Base-by-base conservation (phyloP, 768 basidiomycete species). In the Melanogaster broomeanus region DNA sequence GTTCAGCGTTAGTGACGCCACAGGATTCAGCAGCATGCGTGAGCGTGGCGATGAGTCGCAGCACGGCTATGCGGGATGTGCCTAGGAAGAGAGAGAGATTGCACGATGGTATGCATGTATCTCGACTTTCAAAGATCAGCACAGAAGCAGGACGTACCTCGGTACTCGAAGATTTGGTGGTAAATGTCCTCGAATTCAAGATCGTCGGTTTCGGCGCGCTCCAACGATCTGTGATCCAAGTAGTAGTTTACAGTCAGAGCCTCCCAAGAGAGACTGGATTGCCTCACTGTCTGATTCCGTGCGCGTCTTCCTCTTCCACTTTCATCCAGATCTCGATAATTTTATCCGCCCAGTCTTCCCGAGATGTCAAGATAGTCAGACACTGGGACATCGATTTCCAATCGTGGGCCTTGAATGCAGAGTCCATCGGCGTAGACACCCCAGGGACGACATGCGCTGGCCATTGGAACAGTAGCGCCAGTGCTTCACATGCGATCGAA, bases 1-100 rank as follows among this genome's bases (percentile, higher is more conserved):
- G 31, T 33, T 61, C 63, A n/a, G 52, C 58, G 40, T 63, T 58
- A n/a, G 61, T 46, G 25, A 67, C 31, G 34, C 60, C 49, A 19
- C 56, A 58, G 31, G 53, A 49, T 30, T 58, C 51, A 16, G 52
- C 48, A 3, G 56, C 48, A 42, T 55, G 49, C 18, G 58, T 55
- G 24, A 69, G 42, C 0, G 61, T 64, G n/a, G 66, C 51, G 15
- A 69, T 54, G n/a, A 70, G 42, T 19, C 68, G 57, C 27, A 68
- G 48, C 37, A 66, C 60, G 19, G 57, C 53, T n/a, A 66, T 58
- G 39, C 68, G 66, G 34, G 56, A 60, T 19, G 56, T 49, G 9
- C 64, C 56, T 57, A 51, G 35, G 31, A 33, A 46, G 45, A 15
- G 24, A 22, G 22, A n/a, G n/a, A n/a, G n/a, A n/a, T n/a, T n/a